Percentiles rank a stretch among this genome's conserved stretches.
phyloP scores from a whole-genome alignment of 192 early-diverging fungal species.

The Phlyctochytrium arcticum region DNA sequence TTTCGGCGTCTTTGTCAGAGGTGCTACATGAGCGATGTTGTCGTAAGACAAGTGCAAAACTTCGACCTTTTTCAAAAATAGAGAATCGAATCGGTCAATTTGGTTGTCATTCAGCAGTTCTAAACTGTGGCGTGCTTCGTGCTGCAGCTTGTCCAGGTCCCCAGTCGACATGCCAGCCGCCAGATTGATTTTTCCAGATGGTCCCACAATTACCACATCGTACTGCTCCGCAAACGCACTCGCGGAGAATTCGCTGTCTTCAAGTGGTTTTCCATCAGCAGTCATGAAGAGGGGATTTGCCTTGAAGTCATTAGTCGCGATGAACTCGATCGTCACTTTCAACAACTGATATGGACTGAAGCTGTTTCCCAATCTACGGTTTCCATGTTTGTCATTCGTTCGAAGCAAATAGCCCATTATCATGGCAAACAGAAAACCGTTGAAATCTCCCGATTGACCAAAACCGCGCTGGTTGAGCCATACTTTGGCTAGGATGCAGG shows the following conservation, averaged over 20 bases:
- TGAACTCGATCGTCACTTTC: constrained; percentile 77
- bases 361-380: constrained; percentile 51
- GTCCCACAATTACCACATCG: constrained; percentile 83
- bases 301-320: constrained; percentile 36
- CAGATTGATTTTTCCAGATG: constrained; percentile 78
- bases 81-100: constrained; percentile 67
- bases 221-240: constrained; percentile 58
- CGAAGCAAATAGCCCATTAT: constrained; percentile 82
- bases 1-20: constrained; percentile 1
- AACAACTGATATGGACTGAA: constrained; percentile 86
- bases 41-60: constrained; percentile 64
- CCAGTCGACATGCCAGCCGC: constrained; percentile 63
- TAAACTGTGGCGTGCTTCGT: constrained; percentile 65
- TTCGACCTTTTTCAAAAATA: constrained; percentile 74
- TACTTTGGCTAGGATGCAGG: constrained; percentile 72
- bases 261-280: constrained; percentile 41
- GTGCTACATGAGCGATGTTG: constrained; percentile 48
- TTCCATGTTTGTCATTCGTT: constrained; percentile 42
- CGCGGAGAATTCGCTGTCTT: constrained; percentile 59
- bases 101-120: constrained; percentile 58
- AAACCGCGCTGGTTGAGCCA: constrained; percentile 79
- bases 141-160: constrained; percentile 65
- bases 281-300: constrained; percentile 62
- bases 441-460: constrained; percentile 45
- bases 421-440: constrained; percentile 81